These are phyloP conservation scores for Cavenderia fasciculata DNA, from an alignment of 78 protist species.

Conservation along the genomic window DNA sequence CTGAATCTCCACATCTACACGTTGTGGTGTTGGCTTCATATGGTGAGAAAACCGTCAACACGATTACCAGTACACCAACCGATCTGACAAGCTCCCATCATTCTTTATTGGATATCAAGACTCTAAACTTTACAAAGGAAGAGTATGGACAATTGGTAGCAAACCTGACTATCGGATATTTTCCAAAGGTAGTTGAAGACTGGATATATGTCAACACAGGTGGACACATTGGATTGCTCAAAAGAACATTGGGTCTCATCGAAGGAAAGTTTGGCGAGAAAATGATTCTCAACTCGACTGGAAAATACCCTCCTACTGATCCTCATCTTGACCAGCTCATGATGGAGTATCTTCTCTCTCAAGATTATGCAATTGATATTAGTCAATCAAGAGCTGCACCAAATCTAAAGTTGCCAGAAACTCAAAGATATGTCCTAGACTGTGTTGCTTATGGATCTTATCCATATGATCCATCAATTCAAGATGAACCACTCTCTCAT, in stretches of 20 bases:
- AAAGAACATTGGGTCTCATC: neutral
- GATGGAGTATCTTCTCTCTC: neutral
- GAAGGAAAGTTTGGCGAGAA: neutral
- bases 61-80: neutral
- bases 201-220: neutral
- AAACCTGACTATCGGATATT: no score
- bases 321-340: neutral
- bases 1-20: neutral
- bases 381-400: slow-evolving; percentile 14
- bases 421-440: neutral
- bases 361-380: neutral
- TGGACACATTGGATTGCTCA: neutral
- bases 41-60: slow-evolving; percentile 6
- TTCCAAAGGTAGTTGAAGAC: neutral
- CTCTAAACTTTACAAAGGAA: neutral
- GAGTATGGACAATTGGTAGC: neutral
- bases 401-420: neutral
- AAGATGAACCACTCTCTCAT: neutral
- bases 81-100: neutral
- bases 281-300: neutral
- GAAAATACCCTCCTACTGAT: neutral
- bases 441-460: neutral
- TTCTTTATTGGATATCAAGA: neutral
- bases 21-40: neutral
- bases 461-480: neutral